Base-by-base conservation (phyloP, 2,329 filamentous ascomycete genomes). In the Fusarium sp. region DNA sequence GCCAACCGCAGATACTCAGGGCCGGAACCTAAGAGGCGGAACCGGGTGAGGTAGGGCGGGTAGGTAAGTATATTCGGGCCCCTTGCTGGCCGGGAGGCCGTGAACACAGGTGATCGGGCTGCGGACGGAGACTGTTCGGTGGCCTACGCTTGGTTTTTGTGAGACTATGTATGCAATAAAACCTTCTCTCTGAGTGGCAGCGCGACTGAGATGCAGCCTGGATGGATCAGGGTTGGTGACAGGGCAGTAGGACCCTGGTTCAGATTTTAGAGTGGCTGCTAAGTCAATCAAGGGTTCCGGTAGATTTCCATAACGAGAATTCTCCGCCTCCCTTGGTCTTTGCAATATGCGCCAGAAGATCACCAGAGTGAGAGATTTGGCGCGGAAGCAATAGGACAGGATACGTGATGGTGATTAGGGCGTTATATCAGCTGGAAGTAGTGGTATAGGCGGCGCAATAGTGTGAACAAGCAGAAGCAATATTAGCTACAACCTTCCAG, bases 121-220 rank as follows among this genome's bases (percentile, higher is more conserved):
- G 76, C 71, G 70, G 74, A 77, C 66, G 75, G 73, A 79, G 76
- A 77, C 79, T 79, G 80, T 80, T 82, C 80, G 80, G 81, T 83
- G 83, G 84, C 81, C 83, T 80, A 79, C 78, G 75, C 80, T 83
- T 82, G 82, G 83, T 80, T 85, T 85, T 86, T 86, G 86, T 87
- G 85, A 82, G 83, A 86, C 85, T 86, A 83, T 81, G 81, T 81
- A 81, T 72, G 71, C 77, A 70, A 67, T 70, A 70, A 70, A 70
- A 59, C 66, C 67, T 70, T 70, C 74, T 62, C 75, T 74, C 71
- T 74, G 70, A 80, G 81, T 80, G 80, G 80, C 80, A 80, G 81
- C 82, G 72, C 70, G 75, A 74, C 83, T 83, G 83, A 83, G 83
- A 84, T 83, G 83, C 82, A 81, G 80, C 79, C 81, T 81, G 82